These are phyloP conservation scores for Aspergillus nidulans DNA, from an alignment of 495 filamentous ascomycete genomes.

Conservation along the genomic window DNA sequence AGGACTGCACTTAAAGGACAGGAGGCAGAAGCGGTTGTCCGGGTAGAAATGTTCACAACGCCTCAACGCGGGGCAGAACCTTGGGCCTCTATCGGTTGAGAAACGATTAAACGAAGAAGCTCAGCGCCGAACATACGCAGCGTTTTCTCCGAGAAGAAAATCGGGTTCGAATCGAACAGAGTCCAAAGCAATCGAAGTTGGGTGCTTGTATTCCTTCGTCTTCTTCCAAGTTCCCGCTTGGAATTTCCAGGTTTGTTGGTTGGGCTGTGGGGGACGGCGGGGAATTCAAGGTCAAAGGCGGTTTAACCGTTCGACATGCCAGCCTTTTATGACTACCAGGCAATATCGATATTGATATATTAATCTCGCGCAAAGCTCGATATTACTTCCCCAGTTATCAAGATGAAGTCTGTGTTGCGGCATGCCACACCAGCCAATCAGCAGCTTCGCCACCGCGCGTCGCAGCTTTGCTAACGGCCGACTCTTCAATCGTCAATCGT, in stretches of 20 bases:
- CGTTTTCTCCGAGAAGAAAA: not conserved
- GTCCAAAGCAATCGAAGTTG: not conserved
- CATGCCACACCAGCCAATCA: constrained; percentile 3
- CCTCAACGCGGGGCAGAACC: constrained; percentile 19
- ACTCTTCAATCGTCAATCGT: not conserved
- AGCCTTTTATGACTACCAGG: not conserved
- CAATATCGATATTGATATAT: not conserved
- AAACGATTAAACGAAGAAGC: not conserved
- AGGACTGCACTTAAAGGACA: not conserved
- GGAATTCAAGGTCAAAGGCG: not conserved
- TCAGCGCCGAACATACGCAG: not conserved
- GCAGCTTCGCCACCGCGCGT: not conserved
- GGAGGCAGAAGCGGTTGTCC: not conserved
- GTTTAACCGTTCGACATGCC: not conserved
- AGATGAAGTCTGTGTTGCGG: constrained; percentile 1
- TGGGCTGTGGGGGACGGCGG: constrained; percentile 4
- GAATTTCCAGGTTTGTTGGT: not conserved
- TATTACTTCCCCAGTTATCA: not conserved
- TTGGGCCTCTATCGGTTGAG: constrained; percentile 12
- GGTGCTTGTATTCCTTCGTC: not conserved
- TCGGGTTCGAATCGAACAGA: not conserved
- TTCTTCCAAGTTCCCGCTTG: not conserved
- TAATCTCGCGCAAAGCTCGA: not conserved
- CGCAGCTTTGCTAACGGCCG: constrained; percentile 2
- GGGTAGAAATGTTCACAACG: not conserved